Percentiles rank a stretch among this genome's conserved stretches.
Conservation (phyloP, 2,329 filamentous ascomycete species). For the Colletotrichum eleusines region DNA sequence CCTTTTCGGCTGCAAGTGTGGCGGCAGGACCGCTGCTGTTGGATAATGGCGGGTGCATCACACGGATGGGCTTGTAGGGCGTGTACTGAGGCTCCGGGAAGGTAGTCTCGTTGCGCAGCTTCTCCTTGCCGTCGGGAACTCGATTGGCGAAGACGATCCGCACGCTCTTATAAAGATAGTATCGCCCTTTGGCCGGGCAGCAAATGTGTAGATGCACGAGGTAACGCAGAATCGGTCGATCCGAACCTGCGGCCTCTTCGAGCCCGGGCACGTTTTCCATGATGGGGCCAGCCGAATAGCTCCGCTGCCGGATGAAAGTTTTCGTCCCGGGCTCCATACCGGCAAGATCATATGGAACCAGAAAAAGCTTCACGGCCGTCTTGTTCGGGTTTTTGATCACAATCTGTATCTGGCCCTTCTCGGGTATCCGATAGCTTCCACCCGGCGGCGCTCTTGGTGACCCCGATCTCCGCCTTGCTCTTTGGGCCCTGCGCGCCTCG, state of each 20-base stretch:
- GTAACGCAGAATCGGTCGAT: conserved; percentile 85
- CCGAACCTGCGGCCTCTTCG: conserved; percentile 46
- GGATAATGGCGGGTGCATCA: conserved; percentile 58
- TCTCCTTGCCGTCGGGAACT: conserved; percentile 95
- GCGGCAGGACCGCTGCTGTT: conserved; percentile 58
- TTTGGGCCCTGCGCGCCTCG: conserved; percentile 50
- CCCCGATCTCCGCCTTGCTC: conserved; percentile 54
- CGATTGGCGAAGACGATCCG: conserved; percentile 97
- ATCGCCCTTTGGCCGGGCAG: conserved; percentile 84
- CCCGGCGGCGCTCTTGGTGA: conserved; percentile 75
- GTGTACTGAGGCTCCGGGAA: conserved; percentile 89
- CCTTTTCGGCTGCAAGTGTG: conserved; percentile 69
- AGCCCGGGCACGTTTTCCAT: conserved; percentile 71
- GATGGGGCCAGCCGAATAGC: conserved; percentile 88
- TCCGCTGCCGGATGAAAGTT: conserved; percentile 94
- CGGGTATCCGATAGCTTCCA: conserved; percentile 92
- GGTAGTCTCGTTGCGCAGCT: conserved; percentile 88
- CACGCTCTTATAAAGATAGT: conserved; percentile 91
- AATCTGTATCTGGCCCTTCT: conserved; percentile 94
- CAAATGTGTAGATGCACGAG: conserved; percentile 95
- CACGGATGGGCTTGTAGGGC: conserved; percentile 78
- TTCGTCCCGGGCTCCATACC: conserved; percentile 96
- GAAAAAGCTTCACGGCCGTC: conserved; percentile 94
- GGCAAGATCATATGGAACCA: conserved; percentile 90
- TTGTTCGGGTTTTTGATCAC: conserved; percentile 99